Conservation (phyloP, 192 early-diverging fungal genomes). For the Mortierella antarctica region DNA sequence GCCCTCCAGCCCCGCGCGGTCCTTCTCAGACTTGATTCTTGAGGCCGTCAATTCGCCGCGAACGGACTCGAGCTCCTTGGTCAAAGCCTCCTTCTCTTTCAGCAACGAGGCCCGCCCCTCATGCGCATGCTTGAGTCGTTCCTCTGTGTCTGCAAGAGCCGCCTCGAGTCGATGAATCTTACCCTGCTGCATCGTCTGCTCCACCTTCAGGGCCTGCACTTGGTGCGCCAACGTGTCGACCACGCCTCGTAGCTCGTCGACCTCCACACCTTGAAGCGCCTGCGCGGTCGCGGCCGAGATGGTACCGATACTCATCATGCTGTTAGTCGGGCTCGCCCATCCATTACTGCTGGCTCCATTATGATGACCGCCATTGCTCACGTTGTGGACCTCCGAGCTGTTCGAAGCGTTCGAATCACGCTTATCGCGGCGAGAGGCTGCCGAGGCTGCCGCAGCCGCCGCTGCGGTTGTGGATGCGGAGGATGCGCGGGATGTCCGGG, state of each 20-base stretch:
- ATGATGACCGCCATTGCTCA: too few relatives aligned
- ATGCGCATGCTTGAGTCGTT: constrained; percentile 44
- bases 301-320: not conserved
- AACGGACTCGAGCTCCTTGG: constrained; percentile 52
- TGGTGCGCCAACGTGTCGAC: constrained; percentile 50
- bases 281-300: constrained; percentile 47
- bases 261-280: constrained; percentile 46
- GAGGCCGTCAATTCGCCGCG: constrained; percentile 51
- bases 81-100: constrained; percentile 47
- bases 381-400: constrained; percentile 7
- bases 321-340: constrained; percentile 18
- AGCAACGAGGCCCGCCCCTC: constrained; percentile 48
- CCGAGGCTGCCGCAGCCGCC: not conserved
- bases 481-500: not conserved
- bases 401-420: constrained; percentile 30
- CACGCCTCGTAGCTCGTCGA: constrained; percentile 39
- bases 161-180: constrained; percentile 55
- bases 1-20: constrained; percentile 50
- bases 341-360: not conserved
- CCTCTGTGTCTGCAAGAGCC: constrained; percentile 59
- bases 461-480: too few relatives aligned
- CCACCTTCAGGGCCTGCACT: constrained; percentile 46
- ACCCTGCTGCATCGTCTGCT: constrained; percentile 45
- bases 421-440: constrained; percentile 25
- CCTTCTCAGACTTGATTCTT: constrained; percentile 50